Base-by-base conservation (phyloP, 2,329 filamentous ascomycete species). In the Aaosphaeria pasadenensis region DNA sequence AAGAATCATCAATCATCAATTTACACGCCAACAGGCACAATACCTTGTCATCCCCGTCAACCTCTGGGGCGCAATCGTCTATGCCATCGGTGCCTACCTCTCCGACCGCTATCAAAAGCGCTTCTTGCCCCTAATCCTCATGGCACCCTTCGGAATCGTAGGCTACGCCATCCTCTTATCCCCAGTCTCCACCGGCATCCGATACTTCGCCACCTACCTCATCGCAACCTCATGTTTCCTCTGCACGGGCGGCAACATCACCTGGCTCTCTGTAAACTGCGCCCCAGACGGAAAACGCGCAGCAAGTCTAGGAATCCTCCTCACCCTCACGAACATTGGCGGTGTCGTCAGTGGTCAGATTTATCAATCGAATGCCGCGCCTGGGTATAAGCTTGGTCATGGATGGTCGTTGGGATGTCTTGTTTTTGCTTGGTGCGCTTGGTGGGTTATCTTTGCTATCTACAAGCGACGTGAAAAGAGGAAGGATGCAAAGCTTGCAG, bases 41-140 rank as follows among this genome's bases (percentile, higher is more conserved):
- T 73, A 73, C 44, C 58, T 73, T 4, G 69, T 72, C 6, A 72
- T 73, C 13, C 70, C 71, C 1, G 68, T 72, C n/a, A 73, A 72
- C 45, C 39, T 73, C 28, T 73, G 70, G 70, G 71, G 69, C 1
- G 66, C 70, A 0, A 33, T 72, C 4, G 64, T 72, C n/a, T 74
- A 73, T 47, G 62, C 62, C 1, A 43, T 70, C n/a, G 70, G 69
- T 5, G 71, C 71, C 4, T 58, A 69, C 43, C 52, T 73, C 2
- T 69, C 68, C 0, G 71, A 74, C 45, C 65, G 54, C 35, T 72
- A 71, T 44, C 59, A 62, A 38, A 58, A 58, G 4, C 69, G 71
- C 4, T 73, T 74, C 51, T 49, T 71, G 4, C 67, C 70, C 4
- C 53, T 73, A 1, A 57, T 71, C 11, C 46, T 69, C 11, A 57